Conservation (phyloP, 352 stramenopile species). For the Globisporangium mamillatum region DNA sequence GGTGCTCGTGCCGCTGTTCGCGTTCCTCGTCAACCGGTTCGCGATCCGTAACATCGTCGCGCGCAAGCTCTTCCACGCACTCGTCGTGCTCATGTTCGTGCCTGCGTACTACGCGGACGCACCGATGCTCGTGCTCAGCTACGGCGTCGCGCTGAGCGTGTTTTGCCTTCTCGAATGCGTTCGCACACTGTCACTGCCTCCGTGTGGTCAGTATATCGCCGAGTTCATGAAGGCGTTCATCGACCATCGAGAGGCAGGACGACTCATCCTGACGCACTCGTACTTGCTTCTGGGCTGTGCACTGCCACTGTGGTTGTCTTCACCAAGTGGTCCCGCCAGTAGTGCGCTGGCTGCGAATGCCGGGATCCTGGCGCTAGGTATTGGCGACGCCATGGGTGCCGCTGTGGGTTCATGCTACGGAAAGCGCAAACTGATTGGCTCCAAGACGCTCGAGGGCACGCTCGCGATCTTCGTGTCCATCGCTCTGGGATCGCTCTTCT, state of each 20-base stretch:
- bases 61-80: slow-evolving; percentile 78
- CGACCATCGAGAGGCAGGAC: slow-evolving; percentile 67
- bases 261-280: slow-evolving; percentile 70
- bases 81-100: slow-evolving; percentile 77
- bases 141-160: slow-evolving; percentile 66
- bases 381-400: slow-evolving; percentile 78
- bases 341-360: slow-evolving; percentile 48
- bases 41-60: slow-evolving; percentile 66
- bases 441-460: slow-evolving; percentile 68
- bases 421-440: slow-evolving; percentile 46
- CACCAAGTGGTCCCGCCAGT: background rate
- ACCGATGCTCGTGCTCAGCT: slow-evolving; percentile 72
- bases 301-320: slow-evolving; percentile 62
- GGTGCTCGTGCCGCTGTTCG: slow-evolving; percentile 56
- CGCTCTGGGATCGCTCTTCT: slow-evolving; percentile 36
- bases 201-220: slow-evolving; percentile 47
- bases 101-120: slow-evolving; percentile 51
- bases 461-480: slow-evolving; percentile 62
- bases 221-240: slow-evolving; percentile 72
- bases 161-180: slow-evolving; percentile 74
- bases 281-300: slow-evolving; percentile 79
- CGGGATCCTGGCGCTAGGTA: slow-evolving; percentile 62
- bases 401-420: slow-evolving; percentile 55
- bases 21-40: slow-evolving; percentile 31
- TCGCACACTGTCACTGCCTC: slow-evolving; percentile 55